These are phyloP conservation scores for Entelexis sorbosivorans DNA, from an alignment of 1,139 yeast species.

Conservation along the genomic window DNA sequence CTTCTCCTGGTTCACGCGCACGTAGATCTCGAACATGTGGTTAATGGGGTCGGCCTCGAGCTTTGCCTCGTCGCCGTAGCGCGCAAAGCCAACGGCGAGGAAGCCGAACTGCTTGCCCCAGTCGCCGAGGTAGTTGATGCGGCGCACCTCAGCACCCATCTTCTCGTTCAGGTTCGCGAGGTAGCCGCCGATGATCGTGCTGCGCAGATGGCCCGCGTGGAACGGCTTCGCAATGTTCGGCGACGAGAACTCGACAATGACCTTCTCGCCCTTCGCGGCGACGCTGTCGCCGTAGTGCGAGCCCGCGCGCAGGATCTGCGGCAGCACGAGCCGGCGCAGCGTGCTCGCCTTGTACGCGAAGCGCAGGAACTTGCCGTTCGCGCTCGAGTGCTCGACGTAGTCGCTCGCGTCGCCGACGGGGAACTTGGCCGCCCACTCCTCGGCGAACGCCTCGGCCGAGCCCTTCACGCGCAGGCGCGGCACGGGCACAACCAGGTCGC, in stretches of 20 bases:
- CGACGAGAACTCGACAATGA: constrained; percentile 82
- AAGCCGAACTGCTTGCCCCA: constrained; percentile 99
- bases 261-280: constrained; percentile 61
- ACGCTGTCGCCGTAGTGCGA: constrained; percentile 63
- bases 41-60: constrained; percentile 75
- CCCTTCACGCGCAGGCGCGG: constrained; percentile 84
- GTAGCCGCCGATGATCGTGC: constrained; percentile 98
- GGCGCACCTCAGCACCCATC: constrained; percentile 78
- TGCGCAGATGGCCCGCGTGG: constrained; percentile 98
- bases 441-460: constrained; percentile 62
- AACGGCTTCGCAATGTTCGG: constrained; percentile 98
- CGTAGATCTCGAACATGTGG: constrained; percentile 91
- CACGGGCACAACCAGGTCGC: constrained; percentile 83
- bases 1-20: constrained; percentile 70
- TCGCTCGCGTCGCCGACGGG: constrained; percentile 38
- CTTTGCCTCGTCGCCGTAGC: constrained; percentile 69
- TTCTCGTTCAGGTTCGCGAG: constrained; percentile 79
- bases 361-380: constrained; percentile 87
- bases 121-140: constrained; percentile 93
- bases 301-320: constrained; percentile 54
- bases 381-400: constrained; percentile 56
- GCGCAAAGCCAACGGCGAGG: constrained; percentile 81
- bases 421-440: constrained; percentile 57
- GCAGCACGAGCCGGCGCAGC: constrained; percentile 57
- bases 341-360: constrained; percentile 64